phyloP scores from a whole-genome alignment of 208 protist species.

The Hexamita inflata region DNA sequence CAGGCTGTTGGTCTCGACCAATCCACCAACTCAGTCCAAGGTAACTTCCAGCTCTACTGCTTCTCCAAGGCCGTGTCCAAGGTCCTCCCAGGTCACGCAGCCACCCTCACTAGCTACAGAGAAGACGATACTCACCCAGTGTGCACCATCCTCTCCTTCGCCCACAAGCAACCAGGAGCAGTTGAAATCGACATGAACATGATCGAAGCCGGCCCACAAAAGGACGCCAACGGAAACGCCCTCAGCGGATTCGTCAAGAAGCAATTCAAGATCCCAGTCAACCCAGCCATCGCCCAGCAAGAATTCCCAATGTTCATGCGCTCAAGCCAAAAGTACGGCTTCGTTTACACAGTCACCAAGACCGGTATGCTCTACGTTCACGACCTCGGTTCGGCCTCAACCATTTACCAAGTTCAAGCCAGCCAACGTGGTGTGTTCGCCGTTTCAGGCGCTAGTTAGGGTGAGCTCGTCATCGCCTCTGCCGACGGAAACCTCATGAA shows the following conservation, averaged over 20 bases:
- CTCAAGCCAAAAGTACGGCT: slow-evolving; percentile 67
- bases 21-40: slow-evolving; percentile 46
- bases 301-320: slow-evolving; percentile 95
- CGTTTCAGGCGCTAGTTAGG: slow-evolving; percentile 70
- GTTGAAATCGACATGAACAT: slow-evolving; percentile 55
- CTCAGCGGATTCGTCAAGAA: not conserved
- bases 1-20: slow-evolving; percentile 5
- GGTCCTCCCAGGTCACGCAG: slow-evolving; percentile 81
- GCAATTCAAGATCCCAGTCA: not conserved
- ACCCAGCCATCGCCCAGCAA: slow-evolving; percentile 14
- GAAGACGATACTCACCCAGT: slow-evolving; percentile 49
- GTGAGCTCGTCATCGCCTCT: slow-evolving; percentile 39
- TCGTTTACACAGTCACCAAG: slow-evolving; percentile 79
- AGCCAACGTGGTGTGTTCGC: slow-evolving; percentile 56
- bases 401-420: slow-evolving; percentile 81
- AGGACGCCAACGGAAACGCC: slow-evolving; percentile 51
- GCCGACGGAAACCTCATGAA: slow-evolving; percentile 56
- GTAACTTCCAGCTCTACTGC: slow-evolving; percentile 83
- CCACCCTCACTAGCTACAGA: slow-evolving; percentile 62
- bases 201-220: slow-evolving; percentile 66
- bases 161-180: slow-evolving; percentile 58
- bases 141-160: slow-evolving; percentile 79
- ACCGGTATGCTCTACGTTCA: slow-evolving; percentile 39
- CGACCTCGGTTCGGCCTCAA: slow-evolving; percentile 67
- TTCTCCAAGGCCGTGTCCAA: slow-evolving; percentile 75